Conservation (phyloP, 768 basidiomycete genomes). For the Kwoniella shandongensis region DNA sequence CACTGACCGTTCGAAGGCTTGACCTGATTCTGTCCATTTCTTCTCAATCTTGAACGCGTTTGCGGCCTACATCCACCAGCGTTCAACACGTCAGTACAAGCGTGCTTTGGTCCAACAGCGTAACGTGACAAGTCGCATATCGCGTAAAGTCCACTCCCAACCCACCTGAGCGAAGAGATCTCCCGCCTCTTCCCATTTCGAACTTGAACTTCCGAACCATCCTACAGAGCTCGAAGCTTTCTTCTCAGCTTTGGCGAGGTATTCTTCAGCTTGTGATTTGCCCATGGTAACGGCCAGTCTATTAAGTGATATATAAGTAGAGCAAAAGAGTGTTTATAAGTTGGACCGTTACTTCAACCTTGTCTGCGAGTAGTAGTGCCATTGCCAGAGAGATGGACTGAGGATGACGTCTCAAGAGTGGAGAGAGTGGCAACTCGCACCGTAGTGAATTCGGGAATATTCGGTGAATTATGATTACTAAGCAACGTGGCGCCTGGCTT, state of each 20-base stretch:
- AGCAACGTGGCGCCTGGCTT: slow-evolving; percentile 18
- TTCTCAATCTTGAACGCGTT: slow-evolving; percentile 86
- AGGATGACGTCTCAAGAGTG: slow-evolving; percentile 21
- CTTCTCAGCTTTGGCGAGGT: slow-evolving; percentile 89
- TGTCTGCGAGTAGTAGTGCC: too few species aligned
- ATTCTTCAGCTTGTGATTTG: slow-evolving; percentile 72
- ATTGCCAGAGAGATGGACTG: too few species aligned
- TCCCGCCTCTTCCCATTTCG: slow-evolving; percentile 92
- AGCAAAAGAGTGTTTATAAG: neutral
- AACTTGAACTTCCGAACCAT: slow-evolving; percentile 81
- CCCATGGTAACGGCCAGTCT: too few species aligned
- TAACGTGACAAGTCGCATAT: neutral
- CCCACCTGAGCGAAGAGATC: slow-evolving; percentile 68
- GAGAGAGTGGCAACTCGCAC: slow-evolving; percentile 6
- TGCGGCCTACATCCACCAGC: slow-evolving; percentile 68
- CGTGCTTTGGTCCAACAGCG: too few species aligned
- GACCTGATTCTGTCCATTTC: slow-evolving; percentile 84
- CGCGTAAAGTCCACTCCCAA: neutral
- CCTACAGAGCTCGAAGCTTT: slow-evolving; percentile 71
- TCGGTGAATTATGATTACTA: slow-evolving; percentile 21
- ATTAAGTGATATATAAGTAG: too few species aligned
- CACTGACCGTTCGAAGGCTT: slow-evolving; percentile 66
- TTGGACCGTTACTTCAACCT: too few species aligned
- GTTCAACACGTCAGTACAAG: neutral
- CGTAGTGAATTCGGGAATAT: slow-evolving; percentile 28